These are phyloP conservation scores for Thermochaetoides thermophila DNA, from an alignment of 495 filamentous ascomycete species.

Conservation along the genomic window DNA sequence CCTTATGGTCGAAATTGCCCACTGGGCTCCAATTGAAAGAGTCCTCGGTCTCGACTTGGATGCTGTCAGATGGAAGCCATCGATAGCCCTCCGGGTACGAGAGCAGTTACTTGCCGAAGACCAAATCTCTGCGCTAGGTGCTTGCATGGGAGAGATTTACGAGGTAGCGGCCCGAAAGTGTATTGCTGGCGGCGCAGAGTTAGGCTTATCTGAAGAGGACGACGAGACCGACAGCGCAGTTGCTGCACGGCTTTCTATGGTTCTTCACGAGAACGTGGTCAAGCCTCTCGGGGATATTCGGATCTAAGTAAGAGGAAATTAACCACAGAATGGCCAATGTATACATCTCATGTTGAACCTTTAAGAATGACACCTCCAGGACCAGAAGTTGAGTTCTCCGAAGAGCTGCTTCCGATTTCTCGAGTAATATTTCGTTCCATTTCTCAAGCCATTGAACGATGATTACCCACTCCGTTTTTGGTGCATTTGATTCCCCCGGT, in stretches of 20 bases:
- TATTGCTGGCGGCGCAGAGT: constrained; percentile 16
- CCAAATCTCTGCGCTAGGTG: constrained; percentile 18
- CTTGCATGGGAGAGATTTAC: constrained; percentile 20
- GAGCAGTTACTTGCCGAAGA: constrained; percentile 13
- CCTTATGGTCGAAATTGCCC: constrained; percentile 36
- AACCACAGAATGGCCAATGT: too few relatives aligned
- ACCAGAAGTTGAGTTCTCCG: too few relatives aligned
- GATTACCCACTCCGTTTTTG: too few relatives aligned
- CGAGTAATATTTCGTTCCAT: too few relatives aligned
- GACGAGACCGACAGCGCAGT: constrained; percentile 22
- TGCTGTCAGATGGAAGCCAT: constrained; percentile 11
- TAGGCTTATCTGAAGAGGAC: constrained; percentile 16
- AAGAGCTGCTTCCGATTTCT: too few relatives aligned
- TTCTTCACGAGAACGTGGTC: constrained; percentile 23
- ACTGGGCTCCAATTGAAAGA: constrained; percentile 36
- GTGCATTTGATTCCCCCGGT: too few relatives aligned
- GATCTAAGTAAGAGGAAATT: constrained; percentile 13
- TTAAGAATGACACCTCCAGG: too few relatives aligned
- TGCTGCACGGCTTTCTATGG: constrained; percentile 17
- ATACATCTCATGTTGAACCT: too few relatives aligned
- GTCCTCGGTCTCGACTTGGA: constrained; percentile 27
- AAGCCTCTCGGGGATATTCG: constrained; percentile 21
- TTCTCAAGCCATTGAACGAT: too few relatives aligned
- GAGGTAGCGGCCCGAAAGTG: constrained; percentile 19
- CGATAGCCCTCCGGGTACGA: constrained; percentile 17